Evolutionary conservation across 805 yeast genomes (phyloP).

Genomic region (Wickerhamomyces mucosus): DNA sequence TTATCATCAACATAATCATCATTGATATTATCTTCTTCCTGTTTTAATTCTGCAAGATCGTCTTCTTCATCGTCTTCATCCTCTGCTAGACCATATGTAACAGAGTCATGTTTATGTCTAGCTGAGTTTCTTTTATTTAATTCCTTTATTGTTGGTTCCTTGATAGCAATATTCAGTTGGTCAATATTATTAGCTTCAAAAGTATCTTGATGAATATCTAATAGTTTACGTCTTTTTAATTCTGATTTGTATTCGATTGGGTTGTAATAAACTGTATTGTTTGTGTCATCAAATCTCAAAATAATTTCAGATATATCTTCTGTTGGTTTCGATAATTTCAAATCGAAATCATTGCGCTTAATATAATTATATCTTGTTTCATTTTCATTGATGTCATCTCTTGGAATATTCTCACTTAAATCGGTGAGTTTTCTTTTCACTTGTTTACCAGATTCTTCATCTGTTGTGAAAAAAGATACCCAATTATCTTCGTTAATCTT

Average conservation of each 20-base stretch:
- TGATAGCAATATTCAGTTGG: constrained; percentile 47
- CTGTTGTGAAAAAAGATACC: constrained; percentile 59
- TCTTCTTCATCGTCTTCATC: constrained; percentile 24
- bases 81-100: constrained; percentile 37
- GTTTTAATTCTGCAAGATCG: constrained; percentile 24
- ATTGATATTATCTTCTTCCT: too few species aligned
- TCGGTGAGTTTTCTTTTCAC: constrained; percentile 37
- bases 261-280: constrained; percentile 58
- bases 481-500: constrained; percentile 66
- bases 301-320: constrained; percentile 45
- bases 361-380: constrained; percentile 41
- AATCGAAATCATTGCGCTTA: constrained; percentile 73
- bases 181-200: constrained; percentile 51
- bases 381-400: constrained; percentile 23
- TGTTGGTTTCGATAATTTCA: constrained; percentile 32
- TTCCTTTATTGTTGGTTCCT: constrained; percentile 70
- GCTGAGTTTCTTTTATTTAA: constrained; percentile 54
- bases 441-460: constrained; percentile 29
- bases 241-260: constrained; percentile 74
- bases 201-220: constrained; percentile 35
- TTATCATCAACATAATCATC: too few species aligned
- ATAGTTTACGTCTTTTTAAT: constrained; percentile 77
- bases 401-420: constrained; percentile 36
- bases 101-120: constrained; percentile 69
- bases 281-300: constrained; percentile 45